Evolutionary conservation across 139 green algal species (phyloP).

Genomic region (Ostreobium quekettii): DNA sequence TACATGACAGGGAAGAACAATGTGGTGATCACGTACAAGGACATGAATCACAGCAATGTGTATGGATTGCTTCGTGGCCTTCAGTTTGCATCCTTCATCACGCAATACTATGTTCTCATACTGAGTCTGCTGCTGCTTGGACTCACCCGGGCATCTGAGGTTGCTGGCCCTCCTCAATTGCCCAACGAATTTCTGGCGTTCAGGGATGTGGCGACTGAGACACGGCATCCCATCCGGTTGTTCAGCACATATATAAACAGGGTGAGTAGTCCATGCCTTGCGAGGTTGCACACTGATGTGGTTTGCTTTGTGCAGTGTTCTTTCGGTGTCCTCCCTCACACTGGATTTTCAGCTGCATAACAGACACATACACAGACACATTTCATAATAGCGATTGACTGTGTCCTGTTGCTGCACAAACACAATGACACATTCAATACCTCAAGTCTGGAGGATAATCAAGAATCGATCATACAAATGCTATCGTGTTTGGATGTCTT

Average conservation of each 20-base stretch:
- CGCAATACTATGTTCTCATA: slow-evolving; percentile 92
- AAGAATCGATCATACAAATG: no score
- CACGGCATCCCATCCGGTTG: slow-evolving; percentile 91
- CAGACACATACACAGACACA: no score
- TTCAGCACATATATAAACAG: slow-evolving; percentile 92
- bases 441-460: no score
- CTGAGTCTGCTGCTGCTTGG: slow-evolving; percentile 96
- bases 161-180: slow-evolving; percentile 81
- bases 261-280: slow-evolving; percentile 22
- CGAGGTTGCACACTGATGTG: background rate
- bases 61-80: slow-evolving; percentile 97
- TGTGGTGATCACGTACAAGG: slow-evolving; percentile 84
- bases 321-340: no score
- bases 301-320: background rate
- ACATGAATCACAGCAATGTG: slow-evolving; percentile 98
- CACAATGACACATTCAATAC: no score
- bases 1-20: slow-evolving; percentile 95
- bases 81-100: slow-evolving; percentile 95
- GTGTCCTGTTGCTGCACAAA: no score
- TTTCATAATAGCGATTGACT: no score
- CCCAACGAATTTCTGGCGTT: slow-evolving; percentile 98
- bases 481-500: no score
- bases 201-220: slow-evolving; percentile 76
- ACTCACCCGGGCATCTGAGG: slow-evolving; percentile 88
- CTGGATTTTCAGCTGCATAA: no score